These are phyloP conservation scores for Santalum album DNA, from an alignment of 164 flowering plant species.

Conservation along the genomic window DNA sequence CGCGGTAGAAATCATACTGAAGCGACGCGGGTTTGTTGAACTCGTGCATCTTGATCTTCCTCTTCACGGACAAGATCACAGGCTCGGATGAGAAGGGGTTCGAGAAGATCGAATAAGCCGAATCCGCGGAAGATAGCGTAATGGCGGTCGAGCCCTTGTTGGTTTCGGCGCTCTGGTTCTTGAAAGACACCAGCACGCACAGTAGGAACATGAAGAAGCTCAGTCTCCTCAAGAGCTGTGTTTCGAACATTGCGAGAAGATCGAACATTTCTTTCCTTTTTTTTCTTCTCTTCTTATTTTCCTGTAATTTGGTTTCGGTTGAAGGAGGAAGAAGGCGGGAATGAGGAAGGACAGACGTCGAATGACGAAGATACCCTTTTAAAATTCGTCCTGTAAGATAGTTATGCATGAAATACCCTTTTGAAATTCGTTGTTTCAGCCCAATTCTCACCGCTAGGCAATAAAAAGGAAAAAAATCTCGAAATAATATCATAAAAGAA, in stretches of 20 bases:
- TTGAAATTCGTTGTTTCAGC: too few relatives aligned
- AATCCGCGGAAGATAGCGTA: background rate
- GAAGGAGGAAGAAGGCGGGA: background rate
- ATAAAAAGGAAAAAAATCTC: too few relatives aligned
- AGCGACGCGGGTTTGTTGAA: constrained; percentile 6
- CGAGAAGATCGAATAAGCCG: constrained; percentile 2
- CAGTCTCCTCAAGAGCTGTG: constrained; percentile 11
- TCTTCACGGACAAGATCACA: background rate
- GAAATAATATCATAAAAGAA: too few relatives aligned
- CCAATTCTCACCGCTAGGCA: too few relatives aligned
- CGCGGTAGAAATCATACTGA: constrained; percentile 39
- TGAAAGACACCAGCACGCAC: constrained; percentile 20
- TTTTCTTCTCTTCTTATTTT: background rate
- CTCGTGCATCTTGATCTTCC: constrained; percentile 1
- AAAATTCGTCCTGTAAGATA: too few relatives aligned
- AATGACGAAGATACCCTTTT: too few relatives aligned
- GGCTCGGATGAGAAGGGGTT: background rate
- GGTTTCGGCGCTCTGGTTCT: constrained; percentile 17
- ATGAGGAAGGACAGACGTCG: background rate
- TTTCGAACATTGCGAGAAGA: background rate
- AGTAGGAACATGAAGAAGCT: constrained; percentile 18
- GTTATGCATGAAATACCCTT: too few relatives aligned
- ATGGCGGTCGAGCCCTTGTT: background rate
- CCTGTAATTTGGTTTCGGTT: background rate
- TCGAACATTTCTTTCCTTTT: background rate